These are phyloP conservation scores for Sporothrix brunneoviolacea DNA, from an alignment of 2,329 filamentous ascomycete species.

Conservation along the genomic window DNA sequence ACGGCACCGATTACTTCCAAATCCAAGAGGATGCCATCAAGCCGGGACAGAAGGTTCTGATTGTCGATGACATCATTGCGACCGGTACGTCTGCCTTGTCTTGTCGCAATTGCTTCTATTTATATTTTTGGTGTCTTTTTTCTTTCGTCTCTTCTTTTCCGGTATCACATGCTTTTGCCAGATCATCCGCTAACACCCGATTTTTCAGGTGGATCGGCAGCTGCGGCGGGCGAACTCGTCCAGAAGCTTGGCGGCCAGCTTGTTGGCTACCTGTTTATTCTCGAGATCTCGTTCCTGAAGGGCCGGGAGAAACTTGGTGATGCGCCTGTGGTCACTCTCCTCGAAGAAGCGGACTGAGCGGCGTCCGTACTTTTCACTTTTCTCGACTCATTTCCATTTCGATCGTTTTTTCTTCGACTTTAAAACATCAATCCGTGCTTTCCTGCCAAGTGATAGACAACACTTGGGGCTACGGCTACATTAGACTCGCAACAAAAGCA, in stretches of 20 bases:
- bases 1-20: constrained; percentile 91
- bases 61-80: constrained; percentile 97
- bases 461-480: not conserved
- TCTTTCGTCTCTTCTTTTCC: not conserved
- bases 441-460: not conserved
- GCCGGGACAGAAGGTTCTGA: constrained; percentile 78
- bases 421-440: not conserved
- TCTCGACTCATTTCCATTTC: not conserved
- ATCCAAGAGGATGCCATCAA: constrained; percentile 85
- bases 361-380: no score
- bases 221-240: constrained; percentile 80
- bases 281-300: constrained; percentile 90
- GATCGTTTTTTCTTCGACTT: no score
- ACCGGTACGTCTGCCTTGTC: constrained; percentile 60
- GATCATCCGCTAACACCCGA: constrained; percentile 3
- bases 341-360: constrained; percentile 41
- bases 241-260: constrained; percentile 79
- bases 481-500: not conserved
- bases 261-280: constrained; percentile 87
- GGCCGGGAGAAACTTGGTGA: constrained; percentile 83
- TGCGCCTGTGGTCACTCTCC: constrained; percentile 70
- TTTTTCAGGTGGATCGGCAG: constrained; percentile 74
- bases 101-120: not conserved
- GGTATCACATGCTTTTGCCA: constrained; percentile 6
- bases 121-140: not conserved